These are phyloP conservation scores for Pythium folliculosum DNA, from an alignment of 352 stramenopile genomes.

Conservation along the genomic window DNA sequence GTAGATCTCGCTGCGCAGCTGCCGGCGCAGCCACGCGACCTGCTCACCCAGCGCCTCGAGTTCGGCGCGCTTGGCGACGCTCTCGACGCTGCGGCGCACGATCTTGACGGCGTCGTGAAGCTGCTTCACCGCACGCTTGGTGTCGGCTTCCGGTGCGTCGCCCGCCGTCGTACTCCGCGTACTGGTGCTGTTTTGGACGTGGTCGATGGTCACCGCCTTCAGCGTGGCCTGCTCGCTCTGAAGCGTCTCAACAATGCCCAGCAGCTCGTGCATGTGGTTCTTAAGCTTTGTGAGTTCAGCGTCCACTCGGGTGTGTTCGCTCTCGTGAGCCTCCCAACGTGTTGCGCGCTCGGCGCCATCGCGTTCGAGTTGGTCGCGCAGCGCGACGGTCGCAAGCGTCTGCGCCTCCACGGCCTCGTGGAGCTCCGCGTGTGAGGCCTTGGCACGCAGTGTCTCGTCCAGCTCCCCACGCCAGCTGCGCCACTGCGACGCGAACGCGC, in stretches of 20 bases:
- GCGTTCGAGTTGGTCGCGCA: background rate
- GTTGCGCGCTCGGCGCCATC: background rate
- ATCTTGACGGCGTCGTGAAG: conserved; percentile 25
- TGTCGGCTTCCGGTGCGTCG: conserved; percentile 4
- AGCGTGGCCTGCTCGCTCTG: conserved; percentile 24
- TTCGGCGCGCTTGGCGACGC: conserved; percentile 28
- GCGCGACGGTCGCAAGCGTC: background rate
- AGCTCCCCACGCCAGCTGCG: conserved; percentile 5
- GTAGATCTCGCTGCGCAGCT: conserved; percentile 71
- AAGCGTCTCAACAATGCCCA: conserved; percentile 27
- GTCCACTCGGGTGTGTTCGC: background rate
- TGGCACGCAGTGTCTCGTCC: background rate
- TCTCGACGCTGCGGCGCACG: conserved; percentile 27
- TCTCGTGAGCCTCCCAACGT: background rate
- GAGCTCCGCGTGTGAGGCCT: conserved; percentile 11
- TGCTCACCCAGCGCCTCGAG: conserved; percentile 41
- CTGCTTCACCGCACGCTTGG: conserved; percentile 13
- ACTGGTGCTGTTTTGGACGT: background rate
- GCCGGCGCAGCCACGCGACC: conserved; percentile 44
- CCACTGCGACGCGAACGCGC: conserved; percentile 9
- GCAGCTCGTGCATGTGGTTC: conserved; percentile 25
- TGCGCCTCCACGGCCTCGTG: background rate
- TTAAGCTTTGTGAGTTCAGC: conserved; percentile 17
- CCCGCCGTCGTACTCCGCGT: background rate
- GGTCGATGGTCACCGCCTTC: conserved; percentile 5